Conservation (phyloP, 1,284 basidiomycete genomes). For the Porogramme epimiltina region DNA sequence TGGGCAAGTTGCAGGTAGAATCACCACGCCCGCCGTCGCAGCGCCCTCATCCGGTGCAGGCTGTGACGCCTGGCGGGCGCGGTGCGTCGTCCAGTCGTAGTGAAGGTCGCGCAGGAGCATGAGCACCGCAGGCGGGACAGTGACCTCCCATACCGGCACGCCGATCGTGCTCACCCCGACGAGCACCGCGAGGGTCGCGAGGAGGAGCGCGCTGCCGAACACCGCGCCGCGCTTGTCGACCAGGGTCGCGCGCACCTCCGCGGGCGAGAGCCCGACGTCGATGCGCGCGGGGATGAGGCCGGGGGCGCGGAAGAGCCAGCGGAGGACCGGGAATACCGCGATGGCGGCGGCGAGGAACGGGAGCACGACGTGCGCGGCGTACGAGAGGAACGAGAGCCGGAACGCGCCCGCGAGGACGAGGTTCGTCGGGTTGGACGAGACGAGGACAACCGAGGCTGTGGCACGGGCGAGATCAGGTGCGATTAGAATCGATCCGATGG, state of each 20-base stretch:
- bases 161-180: slow-evolving; percentile 55
- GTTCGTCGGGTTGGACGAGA: slow-evolving; percentile 74
- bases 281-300: slow-evolving; percentile 54
- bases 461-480: neutral
- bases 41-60: neutral
- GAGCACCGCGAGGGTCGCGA: slow-evolving; percentile 54
- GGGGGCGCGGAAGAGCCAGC: slow-evolving; percentile 50
- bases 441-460: slow-evolving; percentile 42
- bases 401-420: slow-evolving; percentile 68
- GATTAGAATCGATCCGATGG: neutral
- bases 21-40: neutral
- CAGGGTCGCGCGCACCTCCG: slow-evolving; percentile 35
- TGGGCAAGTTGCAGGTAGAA: neutral
- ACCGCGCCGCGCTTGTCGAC: slow-evolving; percentile 38
- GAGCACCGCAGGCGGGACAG: slow-evolving; percentile 79
- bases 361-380: slow-evolving; percentile 69
- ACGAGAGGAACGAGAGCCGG: slow-evolving; percentile 36
- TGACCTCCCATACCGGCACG: slow-evolving; percentile 75
- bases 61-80: too few relatives aligned
- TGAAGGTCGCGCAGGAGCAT: slow-evolving; percentile 36
- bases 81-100: slow-evolving; percentile 32
- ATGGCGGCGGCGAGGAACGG: slow-evolving; percentile 68
- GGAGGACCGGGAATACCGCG: slow-evolving; percentile 54
- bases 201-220: slow-evolving; percentile 42
- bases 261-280: slow-evolving; percentile 42